Evolutionary conservation across 768 basidiomycete species (phyloP).

Genomic region (Rubroboletus pulcherrimus): DNA sequence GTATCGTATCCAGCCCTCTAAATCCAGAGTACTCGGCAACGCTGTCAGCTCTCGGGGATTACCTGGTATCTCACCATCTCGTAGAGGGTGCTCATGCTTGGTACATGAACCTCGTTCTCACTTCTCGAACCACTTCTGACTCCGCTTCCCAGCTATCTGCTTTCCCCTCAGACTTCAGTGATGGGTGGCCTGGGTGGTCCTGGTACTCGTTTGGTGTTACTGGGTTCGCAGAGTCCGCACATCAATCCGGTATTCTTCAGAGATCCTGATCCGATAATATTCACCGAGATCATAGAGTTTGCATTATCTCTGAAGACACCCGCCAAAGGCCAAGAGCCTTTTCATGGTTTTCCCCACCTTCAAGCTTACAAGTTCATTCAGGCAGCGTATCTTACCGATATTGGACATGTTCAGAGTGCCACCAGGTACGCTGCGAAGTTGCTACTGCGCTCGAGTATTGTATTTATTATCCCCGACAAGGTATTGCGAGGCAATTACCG

Average conservation of each 20-base stretch:
- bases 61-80: conserved; percentile 66
- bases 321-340: conserved; percentile 82
- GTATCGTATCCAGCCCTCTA: conserved; percentile 73
- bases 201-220: conserved; percentile 62
- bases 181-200: conserved; percentile 69
- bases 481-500: conserved; percentile 88
- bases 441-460: neutral
- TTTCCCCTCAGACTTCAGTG: conserved; percentile 77
- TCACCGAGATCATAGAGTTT: conserved; percentile 91
- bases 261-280: conserved; percentile 72
- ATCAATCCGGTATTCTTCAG: conserved; percentile 48
- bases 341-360: conserved; percentile 77
- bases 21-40: conserved; percentile 67
- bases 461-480: conserved; percentile 45
- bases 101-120: conserved; percentile 39
- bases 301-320: conserved; percentile 72
- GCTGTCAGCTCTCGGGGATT: conserved; percentile 81
- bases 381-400: conserved; percentile 73
- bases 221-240: conserved; percentile 66
- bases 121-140: conserved; percentile 1
- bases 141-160: conserved; percentile 59
- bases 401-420: conserved; percentile 74
- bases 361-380: conserved; percentile 85
- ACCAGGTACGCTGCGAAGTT: conserved; percentile 50
- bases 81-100: conserved; percentile 88